Conservation (phyloP, 495 filamentous ascomycete genomes). For the Margaritispora aquatica region DNA sequence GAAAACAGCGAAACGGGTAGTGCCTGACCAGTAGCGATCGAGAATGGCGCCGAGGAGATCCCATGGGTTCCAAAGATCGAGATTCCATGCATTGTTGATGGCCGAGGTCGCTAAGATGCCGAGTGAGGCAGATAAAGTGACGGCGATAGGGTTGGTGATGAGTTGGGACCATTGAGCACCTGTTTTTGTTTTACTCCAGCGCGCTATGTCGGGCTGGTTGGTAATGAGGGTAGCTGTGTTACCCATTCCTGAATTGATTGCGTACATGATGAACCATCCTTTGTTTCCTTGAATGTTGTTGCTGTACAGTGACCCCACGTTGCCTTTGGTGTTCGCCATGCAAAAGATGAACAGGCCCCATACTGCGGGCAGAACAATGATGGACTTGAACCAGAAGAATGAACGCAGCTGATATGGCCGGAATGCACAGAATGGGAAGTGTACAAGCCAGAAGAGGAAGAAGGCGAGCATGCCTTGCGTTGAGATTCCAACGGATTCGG, state of each 20-base stretch:
- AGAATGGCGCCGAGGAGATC: slow-evolving; percentile 22
- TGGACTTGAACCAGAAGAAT: slow-evolving; percentile 30
- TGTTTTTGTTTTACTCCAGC: slow-evolving; percentile 30
- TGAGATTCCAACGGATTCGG: slow-evolving; percentile 33
- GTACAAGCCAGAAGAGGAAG: slow-evolving; percentile 41
- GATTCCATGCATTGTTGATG: slow-evolving; percentile 33
- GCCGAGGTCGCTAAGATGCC: slow-evolving; percentile 36
- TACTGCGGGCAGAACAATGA: slow-evolving; percentile 26
- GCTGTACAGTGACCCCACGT: slow-evolving; percentile 27
- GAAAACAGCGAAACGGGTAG: slow-evolving; percentile 32
- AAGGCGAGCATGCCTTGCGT: slow-evolving; percentile 36
- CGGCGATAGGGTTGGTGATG: slow-evolving; percentile 32
- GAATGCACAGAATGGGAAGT: slow-evolving; percentile 33
- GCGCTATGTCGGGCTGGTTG: slow-evolving; percentile 36
- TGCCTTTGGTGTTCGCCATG: slow-evolving; percentile 34
- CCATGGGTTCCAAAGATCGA: slow-evolving; percentile 27
- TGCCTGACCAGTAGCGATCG: slow-evolving; percentile 22
- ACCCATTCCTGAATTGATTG: slow-evolving; percentile 36
- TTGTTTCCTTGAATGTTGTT: slow-evolving; percentile 21
- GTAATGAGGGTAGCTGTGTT: slow-evolving; percentile 38
- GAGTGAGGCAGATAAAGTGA: slow-evolving; percentile 35
- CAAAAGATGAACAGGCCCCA: slow-evolving; percentile 35
- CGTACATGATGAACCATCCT: slow-evolving; percentile 34
- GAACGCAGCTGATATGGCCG: slow-evolving; percentile 25
- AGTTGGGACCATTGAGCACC: slow-evolving; percentile 34